These are phyloP conservation scores for Fusarium sp. DNA, from an alignment of 2,329 filamentous ascomycete genomes.

Conservation along the genomic window DNA sequence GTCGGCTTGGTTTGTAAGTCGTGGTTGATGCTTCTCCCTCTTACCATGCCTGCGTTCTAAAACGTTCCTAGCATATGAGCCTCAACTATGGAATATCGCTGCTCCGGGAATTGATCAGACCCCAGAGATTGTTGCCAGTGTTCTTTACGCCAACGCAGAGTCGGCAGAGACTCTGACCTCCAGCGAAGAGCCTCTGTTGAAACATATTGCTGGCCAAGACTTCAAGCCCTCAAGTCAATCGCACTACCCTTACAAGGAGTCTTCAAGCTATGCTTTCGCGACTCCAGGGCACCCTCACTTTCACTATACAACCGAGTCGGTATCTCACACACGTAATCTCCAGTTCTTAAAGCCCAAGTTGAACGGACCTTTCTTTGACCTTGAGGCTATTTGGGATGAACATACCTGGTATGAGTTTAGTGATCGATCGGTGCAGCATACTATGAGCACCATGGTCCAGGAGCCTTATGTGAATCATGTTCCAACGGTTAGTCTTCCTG, in stretches of 20 bases:
- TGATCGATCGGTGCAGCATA: constrained; percentile 74
- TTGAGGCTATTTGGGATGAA: constrained; percentile 83
- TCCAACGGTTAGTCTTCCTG: constrained; percentile 65
- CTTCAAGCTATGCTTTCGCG: constrained; percentile 55
- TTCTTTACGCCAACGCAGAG: neutral
- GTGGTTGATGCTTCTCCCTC: too few species aligned
- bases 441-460: constrained; percentile 83
- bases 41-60: neutral
- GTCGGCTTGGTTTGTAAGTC: neutral
- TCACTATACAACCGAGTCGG: constrained; percentile 64
- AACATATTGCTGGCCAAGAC: neutral
- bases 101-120: neutral
- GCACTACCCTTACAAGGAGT: neutral
- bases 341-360: constrained; percentile 73
- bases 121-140: neutral
- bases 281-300: constrained; percentile 63
- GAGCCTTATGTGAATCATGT: constrained; percentile 85
- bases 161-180: neutral
- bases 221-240: neutral
- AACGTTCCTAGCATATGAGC: neutral
- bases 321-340: constrained; percentile 75
- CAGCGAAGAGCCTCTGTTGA: neutral
- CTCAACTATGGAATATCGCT: neutral
- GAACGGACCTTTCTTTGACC: constrained; percentile 75
- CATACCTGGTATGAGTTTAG: constrained; percentile 79